Evolutionary conservation across 257 asterid genomes (phyloP).

Genomic region (Dorcoceras hygrometricum): DNA sequence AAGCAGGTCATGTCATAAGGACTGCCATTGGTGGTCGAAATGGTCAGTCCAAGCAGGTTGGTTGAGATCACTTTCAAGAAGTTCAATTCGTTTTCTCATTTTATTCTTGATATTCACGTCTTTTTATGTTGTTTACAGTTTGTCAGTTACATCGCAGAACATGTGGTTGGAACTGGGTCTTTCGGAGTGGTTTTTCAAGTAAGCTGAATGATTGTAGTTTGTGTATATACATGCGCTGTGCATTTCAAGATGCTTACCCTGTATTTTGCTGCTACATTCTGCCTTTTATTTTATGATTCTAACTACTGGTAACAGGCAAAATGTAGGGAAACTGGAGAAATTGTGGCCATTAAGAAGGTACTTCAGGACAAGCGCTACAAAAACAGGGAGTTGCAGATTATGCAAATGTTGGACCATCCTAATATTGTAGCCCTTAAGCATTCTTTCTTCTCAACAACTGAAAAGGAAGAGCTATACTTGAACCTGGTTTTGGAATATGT

Average conservation of each 20-base stretch:
- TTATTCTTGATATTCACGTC: slow-evolving; percentile 18
- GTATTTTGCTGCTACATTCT: slow-evolving; percentile 18
- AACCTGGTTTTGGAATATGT: slow-evolving; percentile 78
- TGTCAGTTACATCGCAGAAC: slow-evolving; percentile 92
- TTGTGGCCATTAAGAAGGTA: slow-evolving; percentile 76
- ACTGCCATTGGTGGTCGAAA: slow-evolving; percentile 85
- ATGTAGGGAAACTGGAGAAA: slow-evolving; percentile 74
- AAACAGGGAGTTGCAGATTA: slow-evolving; percentile 74
- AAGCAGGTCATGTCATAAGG: slow-evolving; percentile 89
- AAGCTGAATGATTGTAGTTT: slow-evolving; percentile 28
- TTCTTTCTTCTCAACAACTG: slow-evolving; percentile 81
- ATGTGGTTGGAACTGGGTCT: slow-evolving; percentile 95
- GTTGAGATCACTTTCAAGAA: slow-evolving; percentile 26
- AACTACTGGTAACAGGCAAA: slow-evolving; percentile 57
- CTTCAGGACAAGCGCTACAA: slow-evolving; percentile 82
- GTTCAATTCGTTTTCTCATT: slow-evolving; percentile 29
- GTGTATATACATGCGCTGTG: slow-evolving; percentile 9
- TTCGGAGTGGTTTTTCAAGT: slow-evolving; percentile 96
- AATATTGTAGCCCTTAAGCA: slow-evolving; percentile 72
- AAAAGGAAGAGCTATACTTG: slow-evolving; percentile 71
- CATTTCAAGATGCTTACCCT: slow-evolving; percentile 14
- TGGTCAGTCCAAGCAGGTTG: slow-evolving; percentile 94
- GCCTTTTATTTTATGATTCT: slow-evolving; percentile 16
- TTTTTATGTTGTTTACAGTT: slow-evolving; percentile 52
- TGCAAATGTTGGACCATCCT: slow-evolving; percentile 83